phyloP scores from a whole-genome alignment of 73 alveolate species.

The Blepharisma japonicum region DNA sequence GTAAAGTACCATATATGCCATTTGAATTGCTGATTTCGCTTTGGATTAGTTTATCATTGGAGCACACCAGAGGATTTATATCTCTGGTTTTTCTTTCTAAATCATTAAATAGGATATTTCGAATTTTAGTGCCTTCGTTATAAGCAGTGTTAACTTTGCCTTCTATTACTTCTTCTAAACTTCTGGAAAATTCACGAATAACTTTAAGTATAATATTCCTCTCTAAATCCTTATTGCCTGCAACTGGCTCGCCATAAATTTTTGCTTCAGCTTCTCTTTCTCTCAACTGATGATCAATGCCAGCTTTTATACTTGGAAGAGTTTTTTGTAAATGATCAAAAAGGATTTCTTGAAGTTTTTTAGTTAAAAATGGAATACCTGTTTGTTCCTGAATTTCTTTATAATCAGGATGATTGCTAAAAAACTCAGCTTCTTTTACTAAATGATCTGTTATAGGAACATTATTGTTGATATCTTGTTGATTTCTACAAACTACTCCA shows the following conservation, averaged over 20 bases:
- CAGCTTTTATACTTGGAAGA: slow-evolving; percentile 44
- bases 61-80: slow-evolving; percentile 65
- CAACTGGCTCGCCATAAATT: slow-evolving; percentile 21
- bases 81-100: slow-evolving; percentile 49
- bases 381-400: slow-evolving; percentile 41
- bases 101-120: background rate
- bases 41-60: slow-evolving; percentile 64
- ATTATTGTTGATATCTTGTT: slow-evolving; percentile 70
- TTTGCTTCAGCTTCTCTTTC: background rate
- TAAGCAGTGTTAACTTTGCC: background rate
- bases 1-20: slow-evolving; percentile 71
- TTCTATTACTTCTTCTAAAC: background rate
- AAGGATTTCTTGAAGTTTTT: slow-evolving; percentile 39
- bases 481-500: slow-evolving; percentile 90
- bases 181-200: background rate
- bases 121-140: slow-evolving; percentile 6
- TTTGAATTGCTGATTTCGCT: slow-evolving; percentile 76
- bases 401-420: slow-evolving; percentile 62
- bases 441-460: slow-evolving; percentile 68
- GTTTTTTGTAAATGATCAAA: slow-evolving; percentile 42
- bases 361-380: slow-evolving; percentile 47
- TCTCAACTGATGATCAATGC: background rate
- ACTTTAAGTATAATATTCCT: background rate
- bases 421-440: slow-evolving; percentile 61
- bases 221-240: background rate